Base-by-base conservation (phyloP, 2,329 filamentous ascomycete genomes). In the Calonectria pseudoturangicola region DNA sequence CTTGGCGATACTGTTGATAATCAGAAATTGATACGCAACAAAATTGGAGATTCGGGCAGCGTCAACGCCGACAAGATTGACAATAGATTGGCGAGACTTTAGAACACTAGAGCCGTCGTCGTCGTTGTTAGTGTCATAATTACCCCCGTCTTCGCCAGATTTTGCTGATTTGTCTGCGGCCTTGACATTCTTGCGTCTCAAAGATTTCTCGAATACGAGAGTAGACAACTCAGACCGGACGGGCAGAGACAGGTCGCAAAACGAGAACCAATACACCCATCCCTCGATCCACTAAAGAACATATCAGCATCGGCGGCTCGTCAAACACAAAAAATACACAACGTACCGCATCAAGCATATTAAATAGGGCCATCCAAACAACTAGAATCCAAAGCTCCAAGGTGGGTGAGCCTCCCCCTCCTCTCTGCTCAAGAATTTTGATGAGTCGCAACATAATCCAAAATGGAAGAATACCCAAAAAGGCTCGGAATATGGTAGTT, bases 41-140 rank as follows among this genome's bases (percentile, higher is more conserved):
- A 95, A 95, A 67, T 94, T 91, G 0, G 92, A 87, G 50, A 96
- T 87, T 47, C 93, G 90, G 74, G 91, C 91, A 9, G 91, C 87
- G 81, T 96, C 94, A 13, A 96, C 92, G n/a, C 93, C 93, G 56
- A 96, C 92, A 43, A 95, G 86, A 81, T 96, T 96, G 69, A 96
- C 92, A 4, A 93, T 93, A 68, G 90, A 92, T 83, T 96, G 94
- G 73, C 89, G 88, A 30, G 90, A 89, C 67, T 86, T 84, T 54
- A 84, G 75, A 12, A 82, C 82, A 47, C 77, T 81, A 25, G 79
- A 76, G 15, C 79, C 77, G 10, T 82, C 83, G 25, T 92, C 89
- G 75, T 91, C 82, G 77, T 87, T 76, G 10, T 90, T 88, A n/a
- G 88, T 86, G 36, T 89, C 87, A 4, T 86, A 86, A 2, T 65